Evolutionary conservation across 352 stramenopile genomes (phyloP).

Genomic region (Phytophthora meadii): DNA sequence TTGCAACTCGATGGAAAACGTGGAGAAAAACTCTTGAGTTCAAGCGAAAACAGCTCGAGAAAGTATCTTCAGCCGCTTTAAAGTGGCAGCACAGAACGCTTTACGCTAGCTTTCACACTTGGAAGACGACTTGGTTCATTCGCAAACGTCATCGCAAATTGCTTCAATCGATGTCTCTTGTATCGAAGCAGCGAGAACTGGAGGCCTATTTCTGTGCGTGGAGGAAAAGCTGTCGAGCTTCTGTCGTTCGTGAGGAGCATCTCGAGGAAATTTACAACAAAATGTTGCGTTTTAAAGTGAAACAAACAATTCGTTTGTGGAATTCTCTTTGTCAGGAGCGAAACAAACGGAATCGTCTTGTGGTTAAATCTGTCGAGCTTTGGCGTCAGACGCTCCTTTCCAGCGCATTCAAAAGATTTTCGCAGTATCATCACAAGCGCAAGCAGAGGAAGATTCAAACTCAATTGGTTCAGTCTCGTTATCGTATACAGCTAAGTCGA

Average conservation of each 20-base stretch:
- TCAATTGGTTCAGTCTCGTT: background rate
- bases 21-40: constrained; percentile 29
- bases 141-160: constrained; percentile 37
- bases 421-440: constrained; percentile 4
- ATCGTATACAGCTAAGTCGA: background rate
- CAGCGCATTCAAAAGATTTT: constrained; percentile 19
- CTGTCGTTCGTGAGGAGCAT: background rate
- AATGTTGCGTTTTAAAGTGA: constrained; percentile 18
- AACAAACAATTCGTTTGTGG: constrained; percentile 24
- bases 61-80: constrained; percentile 23
- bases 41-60: constrained; percentile 17
- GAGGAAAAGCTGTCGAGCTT: constrained; percentile 17
- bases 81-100: constrained; percentile 38
- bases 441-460: constrained; percentile 7
- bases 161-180: constrained; percentile 11
- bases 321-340: background rate
- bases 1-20: constrained; percentile 21
- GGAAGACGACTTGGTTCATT: constrained; percentile 44
- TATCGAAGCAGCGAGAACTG: constrained; percentile 23
- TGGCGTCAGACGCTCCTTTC: constrained; percentile 30
- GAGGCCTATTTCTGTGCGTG: constrained; percentile 38
- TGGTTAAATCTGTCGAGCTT: constrained; percentile 22
- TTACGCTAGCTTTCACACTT: constrained; percentile 34
- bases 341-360: constrained; percentile 7
- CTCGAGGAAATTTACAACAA: constrained; percentile 2